These are phyloP conservation scores for Cinnamomum chago DNA, from an alignment of 164 flowering plant species.

Conservation along the genomic window DNA sequence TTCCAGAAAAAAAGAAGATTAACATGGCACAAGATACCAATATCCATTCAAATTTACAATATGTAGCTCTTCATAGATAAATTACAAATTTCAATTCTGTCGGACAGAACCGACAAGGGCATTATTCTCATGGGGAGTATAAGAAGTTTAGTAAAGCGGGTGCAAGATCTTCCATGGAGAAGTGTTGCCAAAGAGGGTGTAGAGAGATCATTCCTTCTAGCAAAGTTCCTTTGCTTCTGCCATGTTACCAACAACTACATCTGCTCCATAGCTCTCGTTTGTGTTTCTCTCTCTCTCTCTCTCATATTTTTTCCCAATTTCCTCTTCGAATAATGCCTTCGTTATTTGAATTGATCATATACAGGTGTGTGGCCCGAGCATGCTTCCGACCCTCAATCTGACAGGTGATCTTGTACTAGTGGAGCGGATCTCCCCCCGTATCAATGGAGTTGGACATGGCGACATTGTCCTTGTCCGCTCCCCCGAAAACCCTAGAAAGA, in stretches of 20 bases:
- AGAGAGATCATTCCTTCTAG: constrained; percentile 16
- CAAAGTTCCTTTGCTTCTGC: constrained; percentile 43
- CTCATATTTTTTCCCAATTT: neutral
- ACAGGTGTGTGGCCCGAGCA: constrained; percentile 81
- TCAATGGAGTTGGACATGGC: constrained; percentile 40
- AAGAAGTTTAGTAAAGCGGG: neutral
- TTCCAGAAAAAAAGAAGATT: no score
- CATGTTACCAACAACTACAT: constrained; percentile 57
- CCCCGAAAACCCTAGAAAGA: constrained; percentile 54
- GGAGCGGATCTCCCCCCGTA: constrained; percentile 46
- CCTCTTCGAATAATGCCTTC: neutral
- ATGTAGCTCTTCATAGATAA: neutral
- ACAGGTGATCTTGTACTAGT: constrained; percentile 44
- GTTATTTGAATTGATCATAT: constrained; percentile 2
- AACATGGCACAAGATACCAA: neutral
- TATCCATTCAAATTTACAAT: neutral
- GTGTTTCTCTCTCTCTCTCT: constrained; percentile 1
- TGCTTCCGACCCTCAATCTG: constrained; percentile 63
- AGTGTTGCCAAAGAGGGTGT: constrained; percentile 42
- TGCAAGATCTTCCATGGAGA: constrained; percentile 12
- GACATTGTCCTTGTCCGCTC: constrained; percentile 57
- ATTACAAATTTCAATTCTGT: neutral
- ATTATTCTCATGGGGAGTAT: neutral
- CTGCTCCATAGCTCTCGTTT: constrained; percentile 37
- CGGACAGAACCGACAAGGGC: neutral